A percentile compares a stretch with the other conserved stretches of the same genome.
These are phyloP conservation scores for Xylaria digitata DNA, from an alignment of 2,329 filamentous ascomycete species.

Conservation along the genomic window DNA sequence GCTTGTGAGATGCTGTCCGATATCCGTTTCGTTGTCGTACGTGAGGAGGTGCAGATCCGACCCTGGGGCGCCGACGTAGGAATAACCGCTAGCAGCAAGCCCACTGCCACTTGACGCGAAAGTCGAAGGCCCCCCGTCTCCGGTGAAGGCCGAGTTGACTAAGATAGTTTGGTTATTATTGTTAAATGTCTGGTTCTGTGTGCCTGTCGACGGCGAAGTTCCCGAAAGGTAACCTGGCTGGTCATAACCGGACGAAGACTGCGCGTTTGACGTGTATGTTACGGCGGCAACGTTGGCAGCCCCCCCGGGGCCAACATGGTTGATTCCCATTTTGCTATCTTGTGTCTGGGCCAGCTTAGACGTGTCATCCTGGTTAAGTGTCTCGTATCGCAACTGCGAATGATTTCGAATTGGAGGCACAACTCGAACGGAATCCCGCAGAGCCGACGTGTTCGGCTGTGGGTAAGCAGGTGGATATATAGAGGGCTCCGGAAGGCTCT, in stretches of 20 bases:
- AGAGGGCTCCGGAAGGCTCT: constrained; percentile 62
- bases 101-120: constrained; percentile 50
- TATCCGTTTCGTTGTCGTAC: constrained; percentile 52
- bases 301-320: constrained; percentile 44
- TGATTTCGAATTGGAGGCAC: constrained; percentile 42
- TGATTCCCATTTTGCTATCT: constrained; percentile 46
- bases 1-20: constrained; percentile 50
- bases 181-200: constrained; percentile 50
- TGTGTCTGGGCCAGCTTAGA: constrained; percentile 48
- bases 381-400: constrained; percentile 46
- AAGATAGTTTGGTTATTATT: constrained; percentile 21
- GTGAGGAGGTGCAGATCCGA: constrained; percentile 49
- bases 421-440: constrained; percentile 52
- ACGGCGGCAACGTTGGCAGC: constrained; percentile 39
- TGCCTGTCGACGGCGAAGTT: constrained; percentile 57
- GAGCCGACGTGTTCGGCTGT: constrained; percentile 61
- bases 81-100: constrained; percentile 48
- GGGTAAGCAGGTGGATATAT: constrained; percentile 64
- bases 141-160: constrained; percentile 27
- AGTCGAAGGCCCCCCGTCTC: constrained; percentile 44
- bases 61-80: constrained; percentile 45
- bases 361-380: constrained; percentile 48
- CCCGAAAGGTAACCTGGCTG: constrained; percentile 52
- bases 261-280: constrained; percentile 57
- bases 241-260: constrained; percentile 58